Evolutionary conservation across 1,139 yeast genomes (phyloP).

Genomic region (Geotrichum macrosporum): DNA sequence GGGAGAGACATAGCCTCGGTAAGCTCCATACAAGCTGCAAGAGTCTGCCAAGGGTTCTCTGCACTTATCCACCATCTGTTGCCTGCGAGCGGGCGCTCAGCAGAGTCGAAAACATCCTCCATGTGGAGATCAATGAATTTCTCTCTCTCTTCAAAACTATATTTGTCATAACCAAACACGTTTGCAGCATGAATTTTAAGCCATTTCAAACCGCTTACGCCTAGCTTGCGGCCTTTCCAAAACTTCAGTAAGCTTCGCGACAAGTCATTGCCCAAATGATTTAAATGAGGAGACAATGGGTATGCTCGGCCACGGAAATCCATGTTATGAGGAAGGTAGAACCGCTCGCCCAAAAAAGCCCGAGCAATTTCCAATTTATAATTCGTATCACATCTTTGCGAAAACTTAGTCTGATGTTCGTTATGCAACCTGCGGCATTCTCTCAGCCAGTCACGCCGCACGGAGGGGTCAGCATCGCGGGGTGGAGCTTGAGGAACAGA

Average conservation of each 20-base stretch:
- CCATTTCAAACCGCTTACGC: slow-evolving; percentile 76
- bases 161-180: slow-evolving; percentile 81
- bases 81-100: slow-evolving; percentile 60
- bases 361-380: slow-evolving; percentile 93
- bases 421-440: slow-evolving; percentile 54
- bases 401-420: slow-evolving; percentile 63
- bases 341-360: slow-evolving; percentile 72
- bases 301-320: slow-evolving; percentile 90
- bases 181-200: slow-evolving; percentile 86
- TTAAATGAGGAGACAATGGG: slow-evolving; percentile 76
- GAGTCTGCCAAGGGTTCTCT: slow-evolving; percentile 94
- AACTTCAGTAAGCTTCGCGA: slow-evolving; percentile 79
- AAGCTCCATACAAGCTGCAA: slow-evolving; percentile 81
- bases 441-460: slow-evolving; percentile 62
- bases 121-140: slow-evolving; percentile 65
- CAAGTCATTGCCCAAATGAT: slow-evolving; percentile 87
- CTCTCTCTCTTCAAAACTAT: slow-evolving; percentile 70
- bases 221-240: slow-evolving; percentile 83
- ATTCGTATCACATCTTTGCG: slow-evolving; percentile 89
- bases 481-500: slow-evolving; percentile 64
- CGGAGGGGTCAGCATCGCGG: slow-evolving; percentile 60
- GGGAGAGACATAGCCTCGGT: slow-evolving; percentile 62
- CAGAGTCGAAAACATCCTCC: slow-evolving; percentile 60
- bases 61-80: slow-evolving; percentile 79
- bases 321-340: slow-evolving; percentile 88